These are phyloP conservation scores for Zygosaccharomyces kombuchaensis DNA, from an alignment of 805 yeast genomes.

Conservation along the genomic window DNA sequence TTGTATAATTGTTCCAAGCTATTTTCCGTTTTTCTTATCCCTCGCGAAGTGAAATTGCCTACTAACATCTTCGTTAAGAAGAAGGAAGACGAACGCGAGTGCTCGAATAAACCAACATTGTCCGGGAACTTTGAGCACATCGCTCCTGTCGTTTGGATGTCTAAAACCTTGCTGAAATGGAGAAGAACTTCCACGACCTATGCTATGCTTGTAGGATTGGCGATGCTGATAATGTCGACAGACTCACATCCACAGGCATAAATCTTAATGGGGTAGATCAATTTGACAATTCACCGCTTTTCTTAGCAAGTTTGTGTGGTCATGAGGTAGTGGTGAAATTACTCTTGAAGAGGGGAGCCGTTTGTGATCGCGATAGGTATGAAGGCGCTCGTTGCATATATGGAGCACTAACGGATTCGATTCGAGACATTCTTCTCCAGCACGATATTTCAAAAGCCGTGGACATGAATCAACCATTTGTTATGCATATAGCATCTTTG, in stretches of 20 bases:
- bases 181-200: conserved; percentile 41
- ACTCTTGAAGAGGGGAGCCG: conserved; percentile 62
- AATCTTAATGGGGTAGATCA: conserved; percentile 50
- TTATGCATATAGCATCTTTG: conserved; percentile 55
- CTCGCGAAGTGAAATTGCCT: conserved; percentile 1
- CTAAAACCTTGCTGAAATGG: conserved; percentile 8
- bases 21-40: background rate
- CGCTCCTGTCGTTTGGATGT: background rate
- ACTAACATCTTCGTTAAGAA: background rate
- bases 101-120: background rate
- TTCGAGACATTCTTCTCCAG: conserved; percentile 52
- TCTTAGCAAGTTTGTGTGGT: conserved; percentile 71
- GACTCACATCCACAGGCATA: conserved; percentile 50
- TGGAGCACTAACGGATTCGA: conserved; percentile 69
- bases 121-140: background rate
- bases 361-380: conserved; percentile 75
- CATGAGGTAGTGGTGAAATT: conserved; percentile 60
- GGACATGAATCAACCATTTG: conserved; percentile 67
- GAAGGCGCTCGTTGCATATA: conserved; percentile 76
- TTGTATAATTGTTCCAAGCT: background rate
- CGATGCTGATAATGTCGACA: conserved; percentile 59
- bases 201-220: conserved; percentile 68
- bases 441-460: conserved; percentile 66
- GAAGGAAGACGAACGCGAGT: background rate
- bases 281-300: conserved; percentile 73